Evolutionary conservation across 768 basidiomycete species (phyloP), one percentile per base, ranked within the genome.

Genomic region (Naganishia vaughanmartiniae): DNA sequence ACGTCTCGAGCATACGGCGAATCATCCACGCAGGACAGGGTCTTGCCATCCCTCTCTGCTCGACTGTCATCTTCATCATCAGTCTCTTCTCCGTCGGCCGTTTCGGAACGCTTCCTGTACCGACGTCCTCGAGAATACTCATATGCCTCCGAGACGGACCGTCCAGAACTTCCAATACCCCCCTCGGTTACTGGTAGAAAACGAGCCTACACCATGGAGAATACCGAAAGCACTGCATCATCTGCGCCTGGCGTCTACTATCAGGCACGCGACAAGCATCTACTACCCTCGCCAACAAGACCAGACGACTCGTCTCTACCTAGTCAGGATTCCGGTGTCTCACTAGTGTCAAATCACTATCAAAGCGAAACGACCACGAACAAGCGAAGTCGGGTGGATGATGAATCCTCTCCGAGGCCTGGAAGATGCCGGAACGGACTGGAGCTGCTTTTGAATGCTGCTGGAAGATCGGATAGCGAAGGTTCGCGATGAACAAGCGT

Each of bases 361-460:
- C 42, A 42, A 2, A 33, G n/a, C 46, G 9, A 39, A 28, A 34
- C 36, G 21, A 21, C 39, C 4, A 11, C n/a, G 42, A 42, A 30
- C 17, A 26, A 26, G 30, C 24, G 33, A 1, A 21, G 17, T 12
- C 36, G 60, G 26, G 7, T 26, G 24, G 24, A 45, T 5, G 33
- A 26, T n/a, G 26, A n/a, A 4, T 33, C 34, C 7, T 45, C 17
- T n/a, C 39, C 33, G 24, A 42, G 28, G 15, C 65, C 26, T 9
- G 33, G 36, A 33, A 58, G 68, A 31, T 46, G 31, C 30, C 45
- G 33, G 2, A 65, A 70, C 39, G 69, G 69, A 4, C 30, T 70
- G 48, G 69, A 70, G 53, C 54, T 70, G 69, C 34, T 70, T 48
- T 54, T 70, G 54, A 70, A 70, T n/a, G 69, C 69, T 28, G 42